Base-by-base conservation (phyloP, 352 stramenopile species). In the Phytophthora sp. region DNA sequence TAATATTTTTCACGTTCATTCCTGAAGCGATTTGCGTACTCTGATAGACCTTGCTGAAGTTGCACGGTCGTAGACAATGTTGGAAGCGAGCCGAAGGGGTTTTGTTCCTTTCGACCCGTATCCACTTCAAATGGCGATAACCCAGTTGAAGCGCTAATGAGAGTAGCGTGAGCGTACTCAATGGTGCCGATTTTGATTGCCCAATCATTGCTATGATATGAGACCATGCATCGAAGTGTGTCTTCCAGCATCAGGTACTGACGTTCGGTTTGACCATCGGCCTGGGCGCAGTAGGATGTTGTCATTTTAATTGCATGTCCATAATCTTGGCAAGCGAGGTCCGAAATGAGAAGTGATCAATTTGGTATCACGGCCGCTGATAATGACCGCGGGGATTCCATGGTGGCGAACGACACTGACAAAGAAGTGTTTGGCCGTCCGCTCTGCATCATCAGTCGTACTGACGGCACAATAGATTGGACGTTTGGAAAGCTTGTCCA, bases 401-500 rank as follows among this genome's bases (percentile, higher is more conserved):
- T n/a, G n/a, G n/a, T 60, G 47, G n/a, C 38, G 45, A 39, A 66
- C 49, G 16, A 60, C 47, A 23, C 21, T 33, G 9, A 53, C 27
- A 18, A 67, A 55, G 50, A 66, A 67, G 7, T 46, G 8, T 27
- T 59, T 12, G 12, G 26, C 41, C 9, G 45, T 52, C 20, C 54
- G 38, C 31, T 66, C 7, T 21, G 57, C 57, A 36, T 59, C 49
- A 26, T 59, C 27, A 4, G 58, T 63, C 0, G 41, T 36, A 6
- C 56, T 55, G 4, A 35, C 31, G 0, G 44, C 33, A 46, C 31
- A 15, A 29, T 68, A 72, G 18, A 58, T 72, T 11, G 45, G 35
- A 18, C 58, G 52, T 41, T 73, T 73, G 46, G 66, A 62, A 13
- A 64, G 4, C 50, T 71, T 74, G 55, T 74, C 66, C n/a, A 68